Base-by-base conservation (phyloP, 108 stramenopile species). In the Cyclotella sp. region DNA sequence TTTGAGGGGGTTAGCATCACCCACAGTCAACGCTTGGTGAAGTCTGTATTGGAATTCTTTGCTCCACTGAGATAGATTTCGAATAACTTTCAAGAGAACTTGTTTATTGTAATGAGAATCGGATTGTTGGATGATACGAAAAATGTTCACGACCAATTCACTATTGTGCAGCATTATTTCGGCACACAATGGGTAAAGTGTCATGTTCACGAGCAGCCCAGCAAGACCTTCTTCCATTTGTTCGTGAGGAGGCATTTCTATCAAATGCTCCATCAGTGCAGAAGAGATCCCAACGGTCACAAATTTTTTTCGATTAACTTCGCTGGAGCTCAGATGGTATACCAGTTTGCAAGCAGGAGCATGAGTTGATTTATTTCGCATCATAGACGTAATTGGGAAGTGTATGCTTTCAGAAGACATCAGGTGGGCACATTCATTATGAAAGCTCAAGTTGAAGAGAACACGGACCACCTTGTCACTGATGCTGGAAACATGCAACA, bases 371-470 rank as follows among this genome's bases (percentile, higher is more conserved):
- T 57, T n/a, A 15, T 72, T 65, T 30, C 59, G 64, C 44, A 73
- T 27, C 55, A 62, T 40, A 43, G 57, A n/a, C 26, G 62, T 16
- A 0, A 79, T 57, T 39, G 59, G 39, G 21, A 22, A 40, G 51
- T 73, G 72, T 12, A 68, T 62, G 22, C 68, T 44, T 63, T 67
- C 10, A 26, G 46, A 26, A 15, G 78, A 79, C 30, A 79, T 79
- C 15, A 73, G 6, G 0, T 24, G 43, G 10, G 44, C 12, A 43
- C 78, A 79, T 29, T 60, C 55, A 22, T 61, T 27, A 54, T 72
- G 66, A 49, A 79, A 79, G 57, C 78, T 79, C 30, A 73, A 21
- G 67, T 79, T 79, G 66, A 79, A 79, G 9, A 79, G 49, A 24
- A 63, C 55, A 28, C 22, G 18, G 40, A 55, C 58, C 1, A 73